Conservation (phyloP, 257 asterid species). For the Solanum pennellii region DNA sequence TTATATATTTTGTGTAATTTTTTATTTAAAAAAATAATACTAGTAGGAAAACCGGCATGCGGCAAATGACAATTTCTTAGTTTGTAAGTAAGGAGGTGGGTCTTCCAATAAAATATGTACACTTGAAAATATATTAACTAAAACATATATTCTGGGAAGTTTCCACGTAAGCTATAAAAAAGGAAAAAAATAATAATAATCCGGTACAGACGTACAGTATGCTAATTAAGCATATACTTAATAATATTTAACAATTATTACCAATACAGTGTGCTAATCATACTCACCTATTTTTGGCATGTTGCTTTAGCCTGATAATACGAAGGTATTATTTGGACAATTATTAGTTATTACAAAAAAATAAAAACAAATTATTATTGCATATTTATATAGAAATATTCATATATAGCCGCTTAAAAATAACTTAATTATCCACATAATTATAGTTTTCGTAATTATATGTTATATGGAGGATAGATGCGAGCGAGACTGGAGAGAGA, state of each 20-base stretch:
- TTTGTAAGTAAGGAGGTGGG: conserved; percentile 27
- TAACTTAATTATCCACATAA: rapidly evolving
- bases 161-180: neutral
- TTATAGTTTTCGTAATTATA: rapidly evolving
- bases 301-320: neutral
- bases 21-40: no score
- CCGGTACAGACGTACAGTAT: neutral
- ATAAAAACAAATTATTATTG: no score
- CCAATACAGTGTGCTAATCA: neutral
- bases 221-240: neutral
- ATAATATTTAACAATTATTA: neutral
- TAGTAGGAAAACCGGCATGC: neutral
- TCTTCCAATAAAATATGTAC: neutral
- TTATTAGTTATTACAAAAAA: neutral
- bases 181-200: neutral
- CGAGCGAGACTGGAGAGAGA: no score
- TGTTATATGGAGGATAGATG: no score
- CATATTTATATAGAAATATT: no score
- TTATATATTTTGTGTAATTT: no score
- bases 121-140: neutral
- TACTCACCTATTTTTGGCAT: neutral
- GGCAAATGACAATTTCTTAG: conserved; percentile 39
- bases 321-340: neutral
- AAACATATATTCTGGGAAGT: neutral
- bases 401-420: no score